Evolutionary conservation across 306 rosid genomes (phyloP), one percentile per base, ranked within the genome.

Genomic region (Prunus davidiana): DNA sequence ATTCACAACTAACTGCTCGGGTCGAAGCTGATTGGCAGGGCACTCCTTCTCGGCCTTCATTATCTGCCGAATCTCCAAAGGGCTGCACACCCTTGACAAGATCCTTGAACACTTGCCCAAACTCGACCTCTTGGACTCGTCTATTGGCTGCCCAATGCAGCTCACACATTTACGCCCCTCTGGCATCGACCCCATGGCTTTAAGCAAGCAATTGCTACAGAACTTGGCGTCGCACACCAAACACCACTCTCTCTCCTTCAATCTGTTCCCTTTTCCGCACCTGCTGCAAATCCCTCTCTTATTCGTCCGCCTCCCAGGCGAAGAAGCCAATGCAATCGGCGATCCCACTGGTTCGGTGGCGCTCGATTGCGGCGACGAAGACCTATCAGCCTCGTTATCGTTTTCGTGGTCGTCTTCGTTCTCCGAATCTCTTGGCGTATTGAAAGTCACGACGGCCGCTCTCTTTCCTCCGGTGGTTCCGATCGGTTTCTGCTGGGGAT

Each of bases 111-210:
- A 77, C 84, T 89, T 93, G 8, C 97, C 98, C 79, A 90, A 82
- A 50, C 38, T 76, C 2, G 89, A 69, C 78, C 98, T 85, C 78
- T 88, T 90, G 9, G 82, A 66, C 85, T 93, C 98, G 12, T 90
- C 93, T 24, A 93, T 90, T 0, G 98, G 87, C 69, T 74, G 76
- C 61, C 98, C 91, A 79, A 93, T 93, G 83, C 98, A 93, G 66
- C 87, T 85, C 76, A 93, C 96, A 16, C 98, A 93, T 73, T 93
- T 93, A 15, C 98, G 72, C 16, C 98, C 98, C 84, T 93, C 98
- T 1, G 98, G 98, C 98, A 93, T 93, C 13, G 96, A 93, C 24
- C 98, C 98, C 98, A 93, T 93, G 19, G 94, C 93, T 80, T 90
- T 93, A n/a, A 93, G 80, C 74, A 93, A 80, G 78, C 98, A 93